Evolutionary conservation across 805 yeast species (phyloP), one percentile per base, ranked within the genome.

Genomic region (Yamadazyma insecticola): DNA sequence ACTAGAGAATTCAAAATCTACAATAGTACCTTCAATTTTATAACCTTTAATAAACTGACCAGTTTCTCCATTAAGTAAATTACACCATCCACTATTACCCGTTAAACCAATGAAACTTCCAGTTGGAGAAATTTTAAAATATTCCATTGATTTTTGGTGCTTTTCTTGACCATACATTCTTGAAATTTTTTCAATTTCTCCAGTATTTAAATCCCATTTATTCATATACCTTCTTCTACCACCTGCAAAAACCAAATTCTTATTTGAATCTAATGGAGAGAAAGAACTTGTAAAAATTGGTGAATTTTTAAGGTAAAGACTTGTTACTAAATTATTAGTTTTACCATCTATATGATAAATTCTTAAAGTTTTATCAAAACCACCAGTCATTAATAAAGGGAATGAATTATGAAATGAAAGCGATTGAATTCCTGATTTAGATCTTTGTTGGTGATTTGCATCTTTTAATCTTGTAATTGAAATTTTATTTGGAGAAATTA

Each of bases 211-310:
- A 55, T 88, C 89, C 96, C 97, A 89, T 29, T 87, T 79, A 60
- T 83, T 86, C 86, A 92, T 80, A 53, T 81, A 89, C 36, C 85
- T 72, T 63, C 98, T 76, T 61, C 97, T 77, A 37, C 97, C 98
- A 39, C 83, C 95, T 2, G 94, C 84, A 51, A 76, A 81, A 7
- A 90, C 77, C 44, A 68, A 63, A 49, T 65, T 70, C 19, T 39
- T 35, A 59, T 63, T 34, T 6, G 41, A 36, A 12, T 35, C 36
- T 2, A 46, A 22, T 12, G 56, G 54, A 35, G 76, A 73, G 56
- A 86, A 87, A 39, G 64, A 58, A 20, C 95, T 89, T 0, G 84
- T 72, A 43, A 81, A 83, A 28, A 92, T 70, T 4, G 97, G 96
- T 8, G 86, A 72, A 41, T 84, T 78, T 31, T 79, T 74, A 33